These are phyloP conservation scores for Eudorina sp. DNA, from an alignment of 139 green algal species.

Conservation along the genomic window DNA sequence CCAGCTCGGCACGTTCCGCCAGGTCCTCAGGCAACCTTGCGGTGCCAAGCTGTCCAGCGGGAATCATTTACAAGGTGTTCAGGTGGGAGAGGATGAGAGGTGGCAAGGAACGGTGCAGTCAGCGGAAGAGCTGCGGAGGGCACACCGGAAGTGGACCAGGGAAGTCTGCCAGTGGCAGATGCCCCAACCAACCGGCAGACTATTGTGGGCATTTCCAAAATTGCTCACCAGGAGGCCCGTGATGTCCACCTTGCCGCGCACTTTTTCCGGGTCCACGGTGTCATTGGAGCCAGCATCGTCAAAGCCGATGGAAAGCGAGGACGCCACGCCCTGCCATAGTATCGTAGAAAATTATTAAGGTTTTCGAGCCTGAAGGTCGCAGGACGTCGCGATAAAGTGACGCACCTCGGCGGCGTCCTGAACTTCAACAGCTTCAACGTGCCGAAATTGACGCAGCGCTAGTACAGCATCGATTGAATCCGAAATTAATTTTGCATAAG, in stretches of 20 bases:
- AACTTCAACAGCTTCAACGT: conserved; percentile 4
- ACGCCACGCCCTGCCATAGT: not conserved
- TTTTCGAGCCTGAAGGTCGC: not conserved
- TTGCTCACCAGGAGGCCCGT: conserved; percentile 25
- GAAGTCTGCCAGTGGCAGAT: too few relatives aligned
- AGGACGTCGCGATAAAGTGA: not conserved
- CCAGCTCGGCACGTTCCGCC: not conserved
- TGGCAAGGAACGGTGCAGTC: too few relatives aligned
- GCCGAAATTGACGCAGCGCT: conserved; percentile 21
- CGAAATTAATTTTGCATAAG: conserved; percentile 19
- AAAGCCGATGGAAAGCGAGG: conserved; percentile 30
- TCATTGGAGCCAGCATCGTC: not conserved
- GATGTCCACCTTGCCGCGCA: conserved; percentile 4
- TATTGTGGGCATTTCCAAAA: too few relatives aligned
- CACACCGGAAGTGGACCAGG: too few relatives aligned
- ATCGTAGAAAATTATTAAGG: not conserved
- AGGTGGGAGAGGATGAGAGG: too few relatives aligned
- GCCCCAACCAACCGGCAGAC: too few relatives aligned
- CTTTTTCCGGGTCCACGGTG: conserved; percentile 25
- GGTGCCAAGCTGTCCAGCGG: conserved; percentile 25
- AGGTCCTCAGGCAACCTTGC: conserved; percentile 31
- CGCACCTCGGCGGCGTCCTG: conserved; percentile 44
- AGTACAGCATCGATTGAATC: conserved; percentile 6
- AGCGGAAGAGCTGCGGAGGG: too few relatives aligned
- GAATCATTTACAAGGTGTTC: not conserved